Percentiles rank a stretch among this genome's conserved stretches.
Conservation (phyloP, 2,329 filamentous ascomycete species). For the Raffaelea arxii region DNA sequence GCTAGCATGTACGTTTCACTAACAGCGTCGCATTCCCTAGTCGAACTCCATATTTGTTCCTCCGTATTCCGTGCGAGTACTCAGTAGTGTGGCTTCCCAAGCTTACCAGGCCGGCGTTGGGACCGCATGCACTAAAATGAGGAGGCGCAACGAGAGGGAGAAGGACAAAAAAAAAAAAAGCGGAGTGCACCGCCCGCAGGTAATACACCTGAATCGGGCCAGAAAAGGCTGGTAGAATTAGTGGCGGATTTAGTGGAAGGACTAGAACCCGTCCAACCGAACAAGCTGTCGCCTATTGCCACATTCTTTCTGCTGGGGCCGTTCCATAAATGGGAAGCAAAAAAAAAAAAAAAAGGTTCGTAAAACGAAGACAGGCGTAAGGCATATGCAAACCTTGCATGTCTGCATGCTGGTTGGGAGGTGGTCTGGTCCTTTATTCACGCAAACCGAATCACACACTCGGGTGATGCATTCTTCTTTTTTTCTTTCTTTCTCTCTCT, state of each 20-base stretch:
- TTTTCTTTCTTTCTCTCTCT: neutral
- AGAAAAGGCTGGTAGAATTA: too few relatives aligned
- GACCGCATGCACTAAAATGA: neutral
- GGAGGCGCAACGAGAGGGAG: neutral
- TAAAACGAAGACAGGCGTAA: too few relatives aligned
- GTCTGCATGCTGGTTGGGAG: too few relatives aligned
- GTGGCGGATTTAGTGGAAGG: neutral
- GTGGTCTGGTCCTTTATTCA: too few relatives aligned
- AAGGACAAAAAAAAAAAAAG: neutral
- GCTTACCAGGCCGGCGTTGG: neutral
- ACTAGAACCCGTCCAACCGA: neutral
- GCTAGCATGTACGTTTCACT: neutral
- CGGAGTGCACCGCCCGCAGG: neutral
- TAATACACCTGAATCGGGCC: neutral
- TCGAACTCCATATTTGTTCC: too few relatives aligned
- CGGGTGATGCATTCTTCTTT: slow-evolving; percentile 4
- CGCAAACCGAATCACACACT: too few relatives aligned
- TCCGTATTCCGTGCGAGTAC: too few relatives aligned
- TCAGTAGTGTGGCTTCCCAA: too few relatives aligned
- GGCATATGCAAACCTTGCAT: too few relatives aligned
- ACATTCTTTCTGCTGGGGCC: too few relatives aligned
- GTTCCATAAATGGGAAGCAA: too few relatives aligned
- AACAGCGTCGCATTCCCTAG: neutral
- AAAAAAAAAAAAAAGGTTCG: too few relatives aligned
- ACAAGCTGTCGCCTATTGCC: neutral